A percentile compares a stretch with the other conserved stretches of the same genome.
Evolutionary conservation across 306 rosid genomes (phyloP).

Genomic region (Begonia peltatifolia): DNA sequence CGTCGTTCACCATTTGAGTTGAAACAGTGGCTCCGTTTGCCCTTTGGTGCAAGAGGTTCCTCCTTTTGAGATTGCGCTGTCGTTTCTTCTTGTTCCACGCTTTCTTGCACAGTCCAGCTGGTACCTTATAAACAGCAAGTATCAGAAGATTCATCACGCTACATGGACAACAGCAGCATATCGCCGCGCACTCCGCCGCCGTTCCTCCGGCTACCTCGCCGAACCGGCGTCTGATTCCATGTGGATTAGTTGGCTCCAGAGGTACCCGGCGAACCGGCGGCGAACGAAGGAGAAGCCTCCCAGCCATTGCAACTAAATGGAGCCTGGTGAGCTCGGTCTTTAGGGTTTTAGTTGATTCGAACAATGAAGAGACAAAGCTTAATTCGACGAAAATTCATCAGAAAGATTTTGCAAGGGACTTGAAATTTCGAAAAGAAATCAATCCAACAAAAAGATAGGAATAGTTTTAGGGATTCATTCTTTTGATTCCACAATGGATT

Average conservation of each 20-base stretch:
- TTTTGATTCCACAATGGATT: no score
- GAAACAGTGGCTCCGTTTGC: neutral
- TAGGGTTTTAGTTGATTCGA: no score
- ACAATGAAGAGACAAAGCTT: no score
- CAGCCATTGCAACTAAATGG: no score
- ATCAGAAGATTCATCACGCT: constrained; percentile 32
- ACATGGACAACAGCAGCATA: constrained; percentile 73
- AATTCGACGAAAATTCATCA: no score
- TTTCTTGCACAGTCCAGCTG: constrained; percentile 31
- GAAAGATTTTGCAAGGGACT: no score
- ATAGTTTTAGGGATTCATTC: no score
- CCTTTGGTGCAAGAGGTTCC: constrained; percentile 9
- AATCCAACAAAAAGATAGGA: no score
- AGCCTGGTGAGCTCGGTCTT: no score
- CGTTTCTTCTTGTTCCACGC: constrained; percentile 23
- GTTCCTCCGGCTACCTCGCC: constrained; percentile 52
- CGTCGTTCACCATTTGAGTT: neutral
- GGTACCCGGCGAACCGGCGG: no score
- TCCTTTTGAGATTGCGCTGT: constrained; percentile 6
- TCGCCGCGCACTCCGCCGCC: constrained; percentile 64
- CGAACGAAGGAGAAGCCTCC: no score
- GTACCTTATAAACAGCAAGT: constrained; percentile 39
- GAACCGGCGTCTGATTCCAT: constrained; percentile 9
- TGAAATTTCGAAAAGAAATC: no score
- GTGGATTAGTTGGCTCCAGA: neutral